A percentile compares a stretch with the other conserved stretches of the same genome.
Conservation (phyloP, 257 asterid species). For the Ocimum tenuiflorum region DNA sequence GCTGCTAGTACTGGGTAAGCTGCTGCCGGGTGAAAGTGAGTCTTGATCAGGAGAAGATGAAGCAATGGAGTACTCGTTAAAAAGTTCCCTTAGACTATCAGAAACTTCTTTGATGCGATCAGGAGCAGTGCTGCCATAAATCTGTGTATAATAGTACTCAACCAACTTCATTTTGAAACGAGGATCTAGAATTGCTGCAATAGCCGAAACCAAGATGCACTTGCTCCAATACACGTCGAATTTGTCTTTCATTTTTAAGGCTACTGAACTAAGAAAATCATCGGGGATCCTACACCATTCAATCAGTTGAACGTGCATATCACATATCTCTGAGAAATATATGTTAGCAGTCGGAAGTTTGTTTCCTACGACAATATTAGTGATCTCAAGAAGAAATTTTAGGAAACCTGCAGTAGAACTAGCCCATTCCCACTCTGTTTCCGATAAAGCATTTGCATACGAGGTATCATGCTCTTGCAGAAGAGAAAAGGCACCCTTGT, state of each 20-base stretch:
- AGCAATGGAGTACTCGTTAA: slow-evolving; percentile 60
- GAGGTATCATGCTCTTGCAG: slow-evolving; percentile 63
- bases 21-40: slow-evolving; percentile 32
- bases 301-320: slow-evolving; percentile 65
- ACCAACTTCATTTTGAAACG: slow-evolving; percentile 90
- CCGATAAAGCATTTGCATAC: slow-evolving; percentile 53
- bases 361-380: slow-evolving; percentile 45
- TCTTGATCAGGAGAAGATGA: slow-evolving; percentile 45
- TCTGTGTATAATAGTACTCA: slow-evolving; percentile 68
- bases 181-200: slow-evolving; percentile 85
- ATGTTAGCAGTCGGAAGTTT: slow-evolving; percentile 63
- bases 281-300: slow-evolving; percentile 86
- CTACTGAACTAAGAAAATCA: slow-evolving; percentile 57
- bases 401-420: slow-evolving; percentile 44
- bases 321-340: slow-evolving; percentile 75
- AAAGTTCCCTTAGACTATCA: slow-evolving; percentile 59
- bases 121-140: slow-evolving; percentile 55
- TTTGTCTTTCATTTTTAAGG: slow-evolving; percentile 68
- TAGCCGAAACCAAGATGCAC: slow-evolving; percentile 63
- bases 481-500: slow-evolving; percentile 53
- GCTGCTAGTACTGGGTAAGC: slow-evolving; percentile 39
- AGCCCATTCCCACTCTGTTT: slow-evolving; percentile 73
- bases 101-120: slow-evolving; percentile 57
- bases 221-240: slow-evolving; percentile 80
- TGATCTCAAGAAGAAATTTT: slow-evolving; percentile 62